These are phyloP conservation scores for Ustilago esculenta DNA, from an alignment of 1,284 basidiomycete species.

Conservation along the genomic window DNA sequence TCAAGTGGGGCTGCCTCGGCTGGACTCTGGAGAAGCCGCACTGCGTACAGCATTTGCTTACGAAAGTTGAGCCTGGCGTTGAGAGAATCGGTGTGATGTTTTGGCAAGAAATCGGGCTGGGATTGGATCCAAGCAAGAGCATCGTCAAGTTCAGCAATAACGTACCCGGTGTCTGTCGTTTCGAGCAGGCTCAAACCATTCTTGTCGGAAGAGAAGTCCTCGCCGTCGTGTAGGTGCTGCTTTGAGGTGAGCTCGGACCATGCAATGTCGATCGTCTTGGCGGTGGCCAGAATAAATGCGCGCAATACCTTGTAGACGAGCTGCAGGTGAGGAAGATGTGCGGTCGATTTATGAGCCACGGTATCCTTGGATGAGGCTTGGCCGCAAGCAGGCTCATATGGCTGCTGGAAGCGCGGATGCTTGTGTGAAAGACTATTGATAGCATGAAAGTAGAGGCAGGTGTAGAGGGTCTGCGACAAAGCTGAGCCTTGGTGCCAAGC, in stretches of 20 bases:
- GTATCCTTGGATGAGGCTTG: neutral
- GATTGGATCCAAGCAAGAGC: slow-evolving; percentile 71
- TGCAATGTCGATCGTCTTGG: slow-evolving; percentile 83
- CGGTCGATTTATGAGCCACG: neutral
- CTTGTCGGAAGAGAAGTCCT: slow-evolving; percentile 89
- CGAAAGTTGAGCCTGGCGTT: slow-evolving; percentile 32
- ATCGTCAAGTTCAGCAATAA: slow-evolving; percentile 74
- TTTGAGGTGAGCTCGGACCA: slow-evolving; percentile 76
- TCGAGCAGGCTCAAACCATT: slow-evolving; percentile 82
- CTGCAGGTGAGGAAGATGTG: slow-evolving; percentile 59
- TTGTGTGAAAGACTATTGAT: slow-evolving; percentile 68
- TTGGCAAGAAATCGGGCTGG: neutral
- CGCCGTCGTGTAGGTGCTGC: slow-evolving; percentile 68
- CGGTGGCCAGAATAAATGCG: slow-evolving; percentile 76
- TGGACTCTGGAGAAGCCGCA: slow-evolving; percentile 17
- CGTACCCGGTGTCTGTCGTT: slow-evolving; percentile 73
- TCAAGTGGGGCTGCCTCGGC: slow-evolving; percentile 33
- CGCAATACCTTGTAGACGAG: slow-evolving; percentile 77
- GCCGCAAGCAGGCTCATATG: slow-evolving; percentile 67
- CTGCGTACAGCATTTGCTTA: slow-evolving; percentile 44
- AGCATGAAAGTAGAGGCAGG: slow-evolving; percentile 80
- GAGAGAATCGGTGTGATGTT: slow-evolving; percentile 13
- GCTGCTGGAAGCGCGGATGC: slow-evolving; percentile 59
- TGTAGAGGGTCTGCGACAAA: slow-evolving; percentile 85
- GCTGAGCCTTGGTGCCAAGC: slow-evolving; percentile 86